phyloP scores from a whole-genome alignment of 495 filamentous ascomycete species.

The Daldinia bambusicola region DNA sequence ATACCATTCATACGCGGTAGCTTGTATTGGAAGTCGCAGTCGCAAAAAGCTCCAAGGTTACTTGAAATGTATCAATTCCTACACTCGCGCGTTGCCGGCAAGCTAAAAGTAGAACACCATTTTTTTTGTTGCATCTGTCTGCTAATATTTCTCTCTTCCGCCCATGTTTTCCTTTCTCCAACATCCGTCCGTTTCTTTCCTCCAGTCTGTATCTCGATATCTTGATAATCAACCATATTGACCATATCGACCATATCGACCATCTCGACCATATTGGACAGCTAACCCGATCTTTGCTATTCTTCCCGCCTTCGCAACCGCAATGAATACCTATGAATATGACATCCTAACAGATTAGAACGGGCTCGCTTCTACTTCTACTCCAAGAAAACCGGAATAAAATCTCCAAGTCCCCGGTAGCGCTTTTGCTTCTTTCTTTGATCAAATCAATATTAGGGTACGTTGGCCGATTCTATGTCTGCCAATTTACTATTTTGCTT shows the following conservation, averaged over 20 bases:
- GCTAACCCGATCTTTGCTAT: background rate
- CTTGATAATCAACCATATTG: background rate
- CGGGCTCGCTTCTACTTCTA: background rate
- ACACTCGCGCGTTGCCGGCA: slow-evolving; percentile 16
- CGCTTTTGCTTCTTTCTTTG: slow-evolving; percentile 10
- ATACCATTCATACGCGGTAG: background rate
- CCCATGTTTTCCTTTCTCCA: slow-evolving; percentile 25
- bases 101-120: slow-evolving; percentile 39
- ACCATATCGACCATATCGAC: background rate
- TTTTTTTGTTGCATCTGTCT: slow-evolving; percentile 4
- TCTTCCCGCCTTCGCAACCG: background rate
- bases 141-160: background rate
- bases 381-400: slow-evolving; percentile 1
- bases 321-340: slow-evolving; percentile 19
- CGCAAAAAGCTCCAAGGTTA: slow-evolving; percentile 31
- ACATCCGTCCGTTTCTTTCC: slow-evolving; percentile 11
- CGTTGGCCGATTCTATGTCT: slow-evolving; percentile 26
- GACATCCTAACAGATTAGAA: slow-evolving; percentile 7
- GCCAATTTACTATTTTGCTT: slow-evolving; percentile 20
- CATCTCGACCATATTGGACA: background rate
- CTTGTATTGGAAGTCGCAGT: slow-evolving; percentile 26
- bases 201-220: background rate
- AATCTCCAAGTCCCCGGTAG: slow-evolving; percentile 9
- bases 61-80: slow-evolving; percentile 20
- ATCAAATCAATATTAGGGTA: slow-evolving; percentile 32